Evolutionary conservation across 208 protist species (phyloP).

Genomic region (Lotmaria passim): DNA sequence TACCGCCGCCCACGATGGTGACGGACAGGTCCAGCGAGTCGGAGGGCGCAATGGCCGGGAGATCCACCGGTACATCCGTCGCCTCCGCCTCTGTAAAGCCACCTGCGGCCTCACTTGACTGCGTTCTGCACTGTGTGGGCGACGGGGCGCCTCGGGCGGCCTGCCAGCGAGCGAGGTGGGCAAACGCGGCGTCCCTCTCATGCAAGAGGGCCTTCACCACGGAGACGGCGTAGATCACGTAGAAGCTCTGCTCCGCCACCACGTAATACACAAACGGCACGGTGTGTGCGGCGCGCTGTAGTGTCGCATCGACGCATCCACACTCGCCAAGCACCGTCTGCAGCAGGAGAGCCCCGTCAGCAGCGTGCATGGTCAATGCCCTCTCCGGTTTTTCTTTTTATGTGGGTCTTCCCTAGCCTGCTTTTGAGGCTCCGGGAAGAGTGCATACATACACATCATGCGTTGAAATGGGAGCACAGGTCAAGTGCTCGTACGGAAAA

Average conservation of each 20-base stretch:
- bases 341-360: slow-evolving; percentile 55
- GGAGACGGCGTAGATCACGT: slow-evolving; percentile 55
- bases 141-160: slow-evolving; percentile 7
- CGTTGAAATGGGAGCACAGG: too few species aligned
- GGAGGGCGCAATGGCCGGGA: slow-evolving; percentile 36
- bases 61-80: neutral
- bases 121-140: neutral
- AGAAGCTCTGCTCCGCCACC: slow-evolving; percentile 71
- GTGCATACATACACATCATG: too few species aligned
- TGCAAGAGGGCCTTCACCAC: slow-evolving; percentile 55
- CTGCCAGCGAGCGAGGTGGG: slow-evolving; percentile 42
- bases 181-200: slow-evolving; percentile 59
- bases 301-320: slow-evolving; percentile 58
- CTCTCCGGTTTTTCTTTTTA: neutral
- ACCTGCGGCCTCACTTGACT: too few species aligned
- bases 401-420: too few species aligned
- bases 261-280: slow-evolving; percentile 59
- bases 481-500: too few species aligned
- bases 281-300: slow-evolving; percentile 46
- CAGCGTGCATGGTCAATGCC: slow-evolving; percentile 33
- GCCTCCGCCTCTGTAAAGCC: too few species aligned
- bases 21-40: slow-evolving; percentile 57
- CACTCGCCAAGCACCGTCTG: slow-evolving; percentile 50
- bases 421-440: too few species aligned
- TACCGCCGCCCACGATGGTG: slow-evolving; percentile 68